phyloP scores from a whole-genome alignment of 805 yeast species.

The Metschnikowia anglica region DNA sequence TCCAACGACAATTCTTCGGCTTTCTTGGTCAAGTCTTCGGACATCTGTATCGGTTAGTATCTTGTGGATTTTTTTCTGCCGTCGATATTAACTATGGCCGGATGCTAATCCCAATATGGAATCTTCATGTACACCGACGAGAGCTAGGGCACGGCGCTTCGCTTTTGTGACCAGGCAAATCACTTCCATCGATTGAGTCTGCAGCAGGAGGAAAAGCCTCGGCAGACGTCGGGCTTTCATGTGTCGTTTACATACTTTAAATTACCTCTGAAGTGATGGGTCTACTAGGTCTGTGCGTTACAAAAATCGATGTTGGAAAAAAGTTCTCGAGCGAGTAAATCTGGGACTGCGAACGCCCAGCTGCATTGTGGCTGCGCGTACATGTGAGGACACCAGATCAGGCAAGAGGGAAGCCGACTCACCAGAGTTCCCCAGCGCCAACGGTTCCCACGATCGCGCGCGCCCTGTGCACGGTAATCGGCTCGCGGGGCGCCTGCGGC shows the following conservation, averaged over 20 bases:
- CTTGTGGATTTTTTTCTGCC: neutral
- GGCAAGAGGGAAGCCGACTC: neutral
- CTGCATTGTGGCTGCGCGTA: constrained; percentile 12
- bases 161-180: too few species aligned
- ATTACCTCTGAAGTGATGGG: constrained; percentile 13
- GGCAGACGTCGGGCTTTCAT: neutral
- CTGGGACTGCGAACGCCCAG: constrained; percentile 13
- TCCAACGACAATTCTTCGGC: constrained; percentile 46
- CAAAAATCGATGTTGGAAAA: constrained; percentile 25
- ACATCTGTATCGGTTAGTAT: constrained; percentile 30
- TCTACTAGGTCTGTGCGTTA: constrained; percentile 9
- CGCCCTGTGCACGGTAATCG: too few species aligned
- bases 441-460: too few species aligned
- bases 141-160: too few species aligned
- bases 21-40: constrained; percentile 46
- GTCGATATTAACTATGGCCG: neutral
- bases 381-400: constrained; percentile 9
- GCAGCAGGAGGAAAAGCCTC: too few species aligned
- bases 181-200: too few species aligned
- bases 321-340: constrained; percentile 26
- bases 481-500: too few species aligned
- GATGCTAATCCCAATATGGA: neutral
- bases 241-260: constrained; percentile 12
- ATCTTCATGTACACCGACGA: too few species aligned
- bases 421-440: too few species aligned